These are phyloP conservation scores for Colletotrichum sp. DNA, from an alignment of 2,329 filamentous ascomycete species.

Conservation along the genomic window DNA sequence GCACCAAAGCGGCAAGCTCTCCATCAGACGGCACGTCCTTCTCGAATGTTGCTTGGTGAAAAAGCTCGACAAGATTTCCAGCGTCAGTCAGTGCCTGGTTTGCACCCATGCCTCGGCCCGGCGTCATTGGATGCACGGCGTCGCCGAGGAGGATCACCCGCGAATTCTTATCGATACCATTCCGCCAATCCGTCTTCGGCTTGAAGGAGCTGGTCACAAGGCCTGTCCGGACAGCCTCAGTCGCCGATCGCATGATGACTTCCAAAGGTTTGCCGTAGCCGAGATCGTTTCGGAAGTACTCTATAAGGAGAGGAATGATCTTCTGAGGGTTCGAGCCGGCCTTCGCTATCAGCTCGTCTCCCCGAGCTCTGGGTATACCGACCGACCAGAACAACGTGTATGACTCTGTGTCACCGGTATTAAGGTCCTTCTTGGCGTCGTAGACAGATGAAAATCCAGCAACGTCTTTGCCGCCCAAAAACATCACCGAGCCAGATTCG, in stretches of 20 bases:
- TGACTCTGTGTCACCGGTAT: background rate
- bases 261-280: background rate
- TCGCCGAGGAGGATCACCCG: background rate
- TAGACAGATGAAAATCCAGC: background rate
- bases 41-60: background rate
- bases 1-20: background rate
- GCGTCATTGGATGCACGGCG: background rate
- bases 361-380: background rate
- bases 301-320: background rate
- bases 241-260: background rate
- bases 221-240: background rate
- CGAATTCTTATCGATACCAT: background rate
- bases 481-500: background rate
- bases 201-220: background rate
- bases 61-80: background rate
- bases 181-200: background rate
- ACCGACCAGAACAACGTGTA: background rate
- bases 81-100: background rate
- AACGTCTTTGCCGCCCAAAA: background rate
- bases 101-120: background rate
- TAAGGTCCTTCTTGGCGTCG: background rate
- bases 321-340: background rate
- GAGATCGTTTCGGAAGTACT: background rate
- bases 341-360: background rate
- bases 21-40: background rate